phyloP scores from a whole-genome alignment of 73 alveolate species.

The Stentor roeselii region DNA sequence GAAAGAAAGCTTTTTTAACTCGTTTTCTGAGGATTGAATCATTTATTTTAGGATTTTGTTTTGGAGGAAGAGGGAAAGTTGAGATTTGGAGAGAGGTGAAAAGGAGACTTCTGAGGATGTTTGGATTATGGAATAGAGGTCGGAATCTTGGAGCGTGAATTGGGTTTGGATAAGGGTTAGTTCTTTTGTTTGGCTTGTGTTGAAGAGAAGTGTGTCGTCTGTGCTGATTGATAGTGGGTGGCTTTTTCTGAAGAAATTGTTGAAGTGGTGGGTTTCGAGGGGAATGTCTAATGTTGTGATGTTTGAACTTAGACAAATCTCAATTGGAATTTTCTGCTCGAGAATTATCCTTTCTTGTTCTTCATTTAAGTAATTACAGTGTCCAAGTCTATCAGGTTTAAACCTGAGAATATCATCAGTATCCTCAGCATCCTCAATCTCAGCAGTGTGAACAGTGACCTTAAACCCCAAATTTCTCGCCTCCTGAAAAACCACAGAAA shows the following conservation, averaged over 20 bases:
- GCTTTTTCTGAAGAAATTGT: slow-evolving; percentile 26
- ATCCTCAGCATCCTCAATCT: slow-evolving; percentile 54
- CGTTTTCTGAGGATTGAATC: no score
- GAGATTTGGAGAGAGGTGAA: no score
- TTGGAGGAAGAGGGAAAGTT: no score
- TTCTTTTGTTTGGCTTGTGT: slow-evolving; percentile 53
- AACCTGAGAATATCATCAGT: slow-evolving; percentile 63
- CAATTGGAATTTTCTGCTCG: slow-evolving; percentile 65
- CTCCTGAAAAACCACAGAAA: not conserved
- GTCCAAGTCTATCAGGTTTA: slow-evolving; percentile 87
- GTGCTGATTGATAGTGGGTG: slow-evolving; percentile 57
- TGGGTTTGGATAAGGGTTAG: not conserved
- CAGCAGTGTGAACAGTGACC: slow-evolving; percentile 73
- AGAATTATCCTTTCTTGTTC: slow-evolving; percentile 39
- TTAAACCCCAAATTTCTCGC: slow-evolving; percentile 71
- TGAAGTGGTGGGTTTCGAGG: slow-evolving; percentile 37
- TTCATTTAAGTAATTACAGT: slow-evolving; percentile 54
- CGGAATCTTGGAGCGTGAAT: not conserved
- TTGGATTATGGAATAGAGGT: no score
- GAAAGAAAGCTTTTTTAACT: not conserved
- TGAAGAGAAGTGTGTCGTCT: slow-evolving; percentile 76
- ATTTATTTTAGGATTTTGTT: no score
- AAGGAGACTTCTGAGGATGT: not conserved
- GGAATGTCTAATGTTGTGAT: slow-evolving; percentile 45
- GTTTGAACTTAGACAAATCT: slow-evolving; percentile 74